phyloP scores from a whole-genome alignment of 352 stramenopile genomes.

The Phytopythium ostracodes region DNA sequence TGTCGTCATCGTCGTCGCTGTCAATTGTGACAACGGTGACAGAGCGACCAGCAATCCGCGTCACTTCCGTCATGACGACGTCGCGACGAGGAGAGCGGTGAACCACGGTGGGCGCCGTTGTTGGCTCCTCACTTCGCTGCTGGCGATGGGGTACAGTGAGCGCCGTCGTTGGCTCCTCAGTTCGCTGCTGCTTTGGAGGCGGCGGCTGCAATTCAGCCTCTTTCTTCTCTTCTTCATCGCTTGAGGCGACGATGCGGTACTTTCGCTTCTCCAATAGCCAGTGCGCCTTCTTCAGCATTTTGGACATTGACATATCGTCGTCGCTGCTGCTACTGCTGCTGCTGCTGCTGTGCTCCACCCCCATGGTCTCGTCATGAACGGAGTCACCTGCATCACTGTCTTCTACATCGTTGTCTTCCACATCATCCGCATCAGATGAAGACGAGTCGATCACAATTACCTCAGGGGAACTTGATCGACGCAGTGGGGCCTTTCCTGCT shows the following conservation, averaged over 20 bases:
- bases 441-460: slow-evolving; percentile 22
- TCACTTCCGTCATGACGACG: slow-evolving; percentile 1
- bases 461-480: slow-evolving; percentile 13
- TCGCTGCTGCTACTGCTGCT: slow-evolving; percentile 7
- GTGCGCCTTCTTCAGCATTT: slow-evolving; percentile 9
- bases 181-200: not conserved
- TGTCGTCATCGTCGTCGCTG: slow-evolving; percentile 3
- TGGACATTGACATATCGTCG: not conserved
- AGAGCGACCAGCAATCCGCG: not conserved
- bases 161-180: not conserved
- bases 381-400: not conserved
- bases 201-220: not conserved
- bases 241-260: not conserved
- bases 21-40: slow-evolving; percentile 4
- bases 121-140: not conserved
- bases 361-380: not conserved
- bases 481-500: slow-evolving; percentile 2
- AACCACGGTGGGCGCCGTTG: not conserved
- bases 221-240: not conserved
- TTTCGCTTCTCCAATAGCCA: not conserved
- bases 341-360: slow-evolving; percentile 7
- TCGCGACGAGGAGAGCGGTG: not conserved
- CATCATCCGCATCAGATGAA: not conserved
- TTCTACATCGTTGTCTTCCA: not conserved
- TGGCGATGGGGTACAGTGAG: too few species aligned